Conservation (phyloP, 768 basidiomycete species). For the Termitomyces sp. region DNA sequence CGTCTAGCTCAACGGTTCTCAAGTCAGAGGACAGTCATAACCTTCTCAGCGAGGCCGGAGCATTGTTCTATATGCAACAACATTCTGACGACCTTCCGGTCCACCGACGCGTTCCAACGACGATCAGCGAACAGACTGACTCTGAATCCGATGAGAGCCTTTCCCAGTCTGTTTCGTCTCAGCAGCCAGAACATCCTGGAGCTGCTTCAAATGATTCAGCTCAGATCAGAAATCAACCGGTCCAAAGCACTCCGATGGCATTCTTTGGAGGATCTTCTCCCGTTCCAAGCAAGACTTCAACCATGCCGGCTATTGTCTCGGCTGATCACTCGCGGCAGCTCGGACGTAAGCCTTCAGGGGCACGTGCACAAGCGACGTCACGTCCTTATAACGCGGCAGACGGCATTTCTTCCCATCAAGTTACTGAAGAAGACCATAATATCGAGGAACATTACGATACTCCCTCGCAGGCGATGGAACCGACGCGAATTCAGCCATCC, state of each 20-base stretch:
- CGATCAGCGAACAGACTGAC: constrained; percentile 37
- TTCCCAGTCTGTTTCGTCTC: constrained; percentile 8
- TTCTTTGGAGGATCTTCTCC: constrained; percentile 23
- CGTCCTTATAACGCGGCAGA: constrained; percentile 34
- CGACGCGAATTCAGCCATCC: constrained; percentile 5
- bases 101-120: constrained; percentile 37
- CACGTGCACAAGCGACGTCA: constrained; percentile 63
- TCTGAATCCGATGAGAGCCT: constrained; percentile 25
- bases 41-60: constrained; percentile 54
- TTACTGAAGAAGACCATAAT: constrained; percentile 27
- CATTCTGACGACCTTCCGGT: constrained; percentile 13
- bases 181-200: constrained; percentile 3
- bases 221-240: constrained; percentile 17
- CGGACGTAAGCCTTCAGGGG: constrained; percentile 76
- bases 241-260: constrained; percentile 33
- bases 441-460: constrained; percentile 18
- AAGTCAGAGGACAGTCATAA: constrained; percentile 25
- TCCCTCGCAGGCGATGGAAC: constrained; percentile 6
- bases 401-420: constrained; percentile 30
- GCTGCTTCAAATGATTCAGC: constrained; percentile 3
- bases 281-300: constrained; percentile 10
- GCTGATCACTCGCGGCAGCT: constrained; percentile 32
- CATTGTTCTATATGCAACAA: constrained; percentile 65
- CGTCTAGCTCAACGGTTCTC: constrained; percentile 18
- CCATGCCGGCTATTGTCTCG: constrained; percentile 15